Percentiles rank a stretch among this genome's conserved stretches.
phyloP scores from a whole-genome alignment of 192 early-diverging fungal genomes.

The Anaeromyces robustus region DNA sequence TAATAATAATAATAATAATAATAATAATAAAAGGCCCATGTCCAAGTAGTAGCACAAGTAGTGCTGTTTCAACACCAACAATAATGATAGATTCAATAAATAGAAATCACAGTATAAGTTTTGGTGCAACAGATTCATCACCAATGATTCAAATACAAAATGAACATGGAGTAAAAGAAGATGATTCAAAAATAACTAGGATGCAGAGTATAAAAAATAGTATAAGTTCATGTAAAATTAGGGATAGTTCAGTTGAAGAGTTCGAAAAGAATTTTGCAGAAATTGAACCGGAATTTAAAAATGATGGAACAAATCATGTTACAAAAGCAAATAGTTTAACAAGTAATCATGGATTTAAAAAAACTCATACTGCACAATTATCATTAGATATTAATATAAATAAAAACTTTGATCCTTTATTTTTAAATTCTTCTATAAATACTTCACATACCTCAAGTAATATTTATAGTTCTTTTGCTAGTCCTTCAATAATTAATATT shows the following conservation, averaged over 20 bases:
- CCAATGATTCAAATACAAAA: neutral
- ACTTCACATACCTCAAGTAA: neutral
- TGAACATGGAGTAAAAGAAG: neutral
- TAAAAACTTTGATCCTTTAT: neutral
- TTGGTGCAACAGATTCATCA: neutral
- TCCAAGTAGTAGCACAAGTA: neutral
- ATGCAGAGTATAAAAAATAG: neutral
- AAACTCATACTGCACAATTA: neutral
- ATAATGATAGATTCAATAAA: neutral
- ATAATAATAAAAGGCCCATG: neutral
- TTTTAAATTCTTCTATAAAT: neutral
- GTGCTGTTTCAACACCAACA: neutral
- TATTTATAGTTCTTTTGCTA: neutral
- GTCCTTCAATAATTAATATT: neutral
- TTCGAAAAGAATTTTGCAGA: neutral
- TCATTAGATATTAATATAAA: neutral
- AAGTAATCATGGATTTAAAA: neutral
- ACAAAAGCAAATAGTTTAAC: no score
- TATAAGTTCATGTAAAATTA: neutral
- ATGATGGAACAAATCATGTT: no score
- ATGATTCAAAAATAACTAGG: neutral
- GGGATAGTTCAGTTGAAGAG: neutral
- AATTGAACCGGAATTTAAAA: neutral
- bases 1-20: no score
- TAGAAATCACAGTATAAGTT: neutral